Conservation (phyloP, 73 alveolate species). For the Symbiodinium natans region DNA sequence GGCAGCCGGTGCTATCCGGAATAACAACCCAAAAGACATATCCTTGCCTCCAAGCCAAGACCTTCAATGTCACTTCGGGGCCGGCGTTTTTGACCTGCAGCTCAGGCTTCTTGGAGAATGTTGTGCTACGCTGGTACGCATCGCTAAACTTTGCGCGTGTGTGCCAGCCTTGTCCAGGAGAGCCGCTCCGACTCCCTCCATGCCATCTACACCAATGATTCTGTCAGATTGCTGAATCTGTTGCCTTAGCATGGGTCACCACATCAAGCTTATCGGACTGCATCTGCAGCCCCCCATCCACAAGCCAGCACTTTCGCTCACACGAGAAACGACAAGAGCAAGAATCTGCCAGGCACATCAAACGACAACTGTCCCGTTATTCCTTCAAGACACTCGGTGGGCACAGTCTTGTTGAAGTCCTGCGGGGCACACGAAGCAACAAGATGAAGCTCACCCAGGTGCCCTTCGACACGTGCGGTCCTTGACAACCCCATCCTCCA, state of each 20-base stretch:
- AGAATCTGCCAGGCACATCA: no score
- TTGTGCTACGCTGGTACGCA: not conserved
- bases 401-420: slow-evolving; percentile 67
- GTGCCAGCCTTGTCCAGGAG: slow-evolving; percentile 57
- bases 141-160: not conserved
- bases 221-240: slow-evolving; percentile 60
- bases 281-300: no score
- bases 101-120: not conserved
- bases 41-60: slow-evolving; percentile 87
- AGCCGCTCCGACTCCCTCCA: slow-evolving; percentile 40
- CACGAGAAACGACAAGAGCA: no score
- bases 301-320: not conserved
- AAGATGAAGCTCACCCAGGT: not conserved
- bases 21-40: no score
- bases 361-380: no score
- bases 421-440: not conserved
- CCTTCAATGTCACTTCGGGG: slow-evolving; percentile 30
- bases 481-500: slow-evolving; percentile 90
- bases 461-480: not conserved
- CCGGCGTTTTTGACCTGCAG: slow-evolving; percentile 21
- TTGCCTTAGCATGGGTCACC: not conserved
- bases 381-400: slow-evolving; percentile 2
- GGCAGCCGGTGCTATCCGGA: no score
- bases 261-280: no score
- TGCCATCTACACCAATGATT: slow-evolving; percentile 61